Evolutionary conservation across 1,139 yeast genomes (phyloP), one percentile per base, ranked within the genome.

Genomic region (Debaryomyces udenii): DNA sequence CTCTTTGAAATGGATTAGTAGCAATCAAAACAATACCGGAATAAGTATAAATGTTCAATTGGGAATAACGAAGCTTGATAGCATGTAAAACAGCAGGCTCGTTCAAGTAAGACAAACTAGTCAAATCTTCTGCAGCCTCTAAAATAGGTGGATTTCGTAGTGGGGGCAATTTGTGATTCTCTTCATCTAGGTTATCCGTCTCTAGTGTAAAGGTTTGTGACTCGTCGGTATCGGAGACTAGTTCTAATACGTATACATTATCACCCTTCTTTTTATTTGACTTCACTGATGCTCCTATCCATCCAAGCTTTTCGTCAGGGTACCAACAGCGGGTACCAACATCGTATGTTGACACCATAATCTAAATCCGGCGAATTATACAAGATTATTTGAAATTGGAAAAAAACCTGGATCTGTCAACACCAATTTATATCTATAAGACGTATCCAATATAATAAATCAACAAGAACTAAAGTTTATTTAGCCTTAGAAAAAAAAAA

Each of bases 11-110:
- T 11, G 99, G 99, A 62, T 93, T 93, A 6, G 96, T 86, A 27
- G 99, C 99, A 58, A 93, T 91, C 58, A 93, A 80, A 45, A 93
- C 99, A 48, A 94, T 93, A 62, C 99, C 99, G 1, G 96, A 88
- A 62, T 93, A 93, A 3, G 99, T 94, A 63, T 93, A 93, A 49
- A 93, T 93, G 59, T 85, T 88, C 55, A 90, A 78, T 58, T 89
- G 96, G 23, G 90, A 76, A 60, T 93, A 93, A 56, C 99, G 81
- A 53, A 88, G 80, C 56, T 83, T 86, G 62, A 93, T 91, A 11
- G 99, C 97, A 57, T 91, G 96, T 52, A 94, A 76, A 35, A 94
- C 97, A 3, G 96, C 93, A 0, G 99, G 99, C 62, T 94, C 99
- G 62, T 94, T 93, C 56, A 93, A 73, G 59, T 93, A 91, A 1